These are phyloP conservation scores for Myriangium duriaei DNA, from an alignment of 2,329 filamentous ascomycete species.

Conservation along the genomic window DNA sequence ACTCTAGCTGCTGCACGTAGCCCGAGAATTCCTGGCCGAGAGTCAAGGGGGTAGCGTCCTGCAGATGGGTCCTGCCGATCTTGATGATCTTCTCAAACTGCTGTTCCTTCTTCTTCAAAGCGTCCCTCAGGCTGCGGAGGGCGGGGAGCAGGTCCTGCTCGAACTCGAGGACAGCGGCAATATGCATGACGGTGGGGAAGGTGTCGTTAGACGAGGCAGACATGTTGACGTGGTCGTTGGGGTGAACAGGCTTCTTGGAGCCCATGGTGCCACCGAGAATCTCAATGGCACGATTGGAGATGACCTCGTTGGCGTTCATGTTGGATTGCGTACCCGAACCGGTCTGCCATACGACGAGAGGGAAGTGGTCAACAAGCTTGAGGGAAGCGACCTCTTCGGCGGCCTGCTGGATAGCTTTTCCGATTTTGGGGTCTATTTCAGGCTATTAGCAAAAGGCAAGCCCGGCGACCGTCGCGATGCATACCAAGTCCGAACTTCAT, in stretches of 20 bases:
- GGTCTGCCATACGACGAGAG: conserved; percentile 97
- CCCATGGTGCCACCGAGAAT: conserved; percentile 90
- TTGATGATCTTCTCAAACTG: conserved; percentile 94
- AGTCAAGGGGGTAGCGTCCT: conserved; percentile 91
- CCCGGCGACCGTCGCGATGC: too few species aligned
- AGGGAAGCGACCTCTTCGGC: conserved; percentile 84
- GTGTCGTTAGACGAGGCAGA: conserved; percentile 97
- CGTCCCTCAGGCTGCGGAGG: conserved; percentile 67
- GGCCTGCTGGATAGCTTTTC: conserved; percentile 86
- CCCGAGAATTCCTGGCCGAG: conserved; percentile 96
- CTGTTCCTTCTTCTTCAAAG: conserved; percentile 78
- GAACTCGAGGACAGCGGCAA: conserved; percentile 87
- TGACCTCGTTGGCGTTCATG: conserved; percentile 99
- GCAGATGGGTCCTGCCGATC: conserved; percentile 94
- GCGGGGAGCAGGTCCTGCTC: conserved; percentile 76
- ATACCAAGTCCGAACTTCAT: conserved; percentile 82
- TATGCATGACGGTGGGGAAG: conserved; percentile 99
- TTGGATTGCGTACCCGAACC: conserved; percentile 98
- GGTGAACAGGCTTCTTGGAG: conserved; percentile 95
- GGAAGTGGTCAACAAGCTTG: conserved; percentile 94
- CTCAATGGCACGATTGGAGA: conserved; percentile 97
- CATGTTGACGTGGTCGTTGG: conserved; percentile 99
- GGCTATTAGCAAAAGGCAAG: conserved; percentile 1
- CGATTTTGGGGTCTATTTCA: conserved; percentile 65
- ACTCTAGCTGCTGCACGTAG: conserved; percentile 89